Percentiles rank a stretch among this genome's conserved stretches.
phyloP scores from a whole-genome alignment of 257 asterid species.

The Solanum lignicaule region DNA sequence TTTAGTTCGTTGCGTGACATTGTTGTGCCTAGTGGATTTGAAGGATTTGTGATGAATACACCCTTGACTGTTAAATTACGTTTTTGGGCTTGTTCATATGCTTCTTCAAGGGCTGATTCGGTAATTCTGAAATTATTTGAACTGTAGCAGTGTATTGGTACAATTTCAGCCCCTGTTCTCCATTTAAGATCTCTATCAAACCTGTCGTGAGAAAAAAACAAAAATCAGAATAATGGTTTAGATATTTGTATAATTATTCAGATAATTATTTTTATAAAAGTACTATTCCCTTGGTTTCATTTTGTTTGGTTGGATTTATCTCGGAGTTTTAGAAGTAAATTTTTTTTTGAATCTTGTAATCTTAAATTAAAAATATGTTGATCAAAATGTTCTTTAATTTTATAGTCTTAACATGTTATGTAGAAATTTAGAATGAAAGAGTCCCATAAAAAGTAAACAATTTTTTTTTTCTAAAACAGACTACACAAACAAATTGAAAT shows the following conservation, averaged over 20 bases:
- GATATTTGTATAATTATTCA: background rate
- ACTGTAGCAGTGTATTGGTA: constrained; percentile 23
- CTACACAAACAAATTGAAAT: no score
- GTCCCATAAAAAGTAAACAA: background rate
- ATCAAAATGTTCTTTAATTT: no score
- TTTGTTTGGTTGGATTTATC: background rate
- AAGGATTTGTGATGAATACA: constrained; percentile 29
- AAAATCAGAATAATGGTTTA: background rate
- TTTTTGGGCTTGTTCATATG: constrained; percentile 13
- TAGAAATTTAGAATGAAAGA: no score
- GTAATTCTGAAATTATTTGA: constrained; percentile 21
- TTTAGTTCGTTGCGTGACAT: constrained; percentile 5
- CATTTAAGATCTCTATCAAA: constrained; percentile 39
- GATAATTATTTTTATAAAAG: no score
- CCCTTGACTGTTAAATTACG: constrained; percentile 15
- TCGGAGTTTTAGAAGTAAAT: background rate
- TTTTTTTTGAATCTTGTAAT: no score
- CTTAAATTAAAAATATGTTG: no score
- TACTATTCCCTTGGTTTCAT: no score
- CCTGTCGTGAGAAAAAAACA: background rate
- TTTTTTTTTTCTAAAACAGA: background rate
- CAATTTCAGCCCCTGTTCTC: constrained; percentile 31
- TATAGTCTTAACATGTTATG: background rate
- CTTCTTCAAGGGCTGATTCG: constrained; percentile 21
- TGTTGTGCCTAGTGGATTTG: constrained; percentile 30